These are phyloP conservation scores for Sugiyamaella grinbergsii DNA, from an alignment of 1,139 yeast genomes.

Conservation along the genomic window DNA sequence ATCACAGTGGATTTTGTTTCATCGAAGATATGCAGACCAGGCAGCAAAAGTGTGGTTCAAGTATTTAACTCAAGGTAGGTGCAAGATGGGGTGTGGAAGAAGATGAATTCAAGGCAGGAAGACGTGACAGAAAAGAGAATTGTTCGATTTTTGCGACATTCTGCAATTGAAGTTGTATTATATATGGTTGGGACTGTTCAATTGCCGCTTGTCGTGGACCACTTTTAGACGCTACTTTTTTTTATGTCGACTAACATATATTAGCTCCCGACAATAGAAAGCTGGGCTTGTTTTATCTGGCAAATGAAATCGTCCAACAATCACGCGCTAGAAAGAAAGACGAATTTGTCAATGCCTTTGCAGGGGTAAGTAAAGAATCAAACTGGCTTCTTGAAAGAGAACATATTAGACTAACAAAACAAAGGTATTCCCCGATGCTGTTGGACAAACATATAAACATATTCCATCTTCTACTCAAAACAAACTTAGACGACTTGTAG, in stretches of 20 bases:
- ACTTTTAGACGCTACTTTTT: not conserved
- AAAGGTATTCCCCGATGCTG: constrained; percentile 17
- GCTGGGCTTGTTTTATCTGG: constrained; percentile 66
- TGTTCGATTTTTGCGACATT: no score
- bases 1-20: constrained; percentile 82
- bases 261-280: constrained; percentile 49
- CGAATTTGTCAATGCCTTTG: constrained; percentile 64
- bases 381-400: no score
- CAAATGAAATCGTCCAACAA: constrained; percentile 84
- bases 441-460: constrained; percentile 10
- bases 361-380: constrained; percentile 46
- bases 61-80: constrained; percentile 41
- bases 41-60: constrained; percentile 66
- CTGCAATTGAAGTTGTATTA: not conserved
- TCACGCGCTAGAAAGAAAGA: constrained; percentile 64
- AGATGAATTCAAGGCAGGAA: no score
- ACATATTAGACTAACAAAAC: constrained; percentile 2
- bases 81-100: not conserved
- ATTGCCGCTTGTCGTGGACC: no score
- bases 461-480: constrained; percentile 33
- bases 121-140: no score
- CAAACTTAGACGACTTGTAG: constrained; percentile 64
- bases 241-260: constrained; percentile 8
- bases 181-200: no score
- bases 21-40: constrained; percentile 63